phyloP scores from a whole-genome alignment of 805 yeast species.

The Hanseniaspora hatyaiensis region DNA sequence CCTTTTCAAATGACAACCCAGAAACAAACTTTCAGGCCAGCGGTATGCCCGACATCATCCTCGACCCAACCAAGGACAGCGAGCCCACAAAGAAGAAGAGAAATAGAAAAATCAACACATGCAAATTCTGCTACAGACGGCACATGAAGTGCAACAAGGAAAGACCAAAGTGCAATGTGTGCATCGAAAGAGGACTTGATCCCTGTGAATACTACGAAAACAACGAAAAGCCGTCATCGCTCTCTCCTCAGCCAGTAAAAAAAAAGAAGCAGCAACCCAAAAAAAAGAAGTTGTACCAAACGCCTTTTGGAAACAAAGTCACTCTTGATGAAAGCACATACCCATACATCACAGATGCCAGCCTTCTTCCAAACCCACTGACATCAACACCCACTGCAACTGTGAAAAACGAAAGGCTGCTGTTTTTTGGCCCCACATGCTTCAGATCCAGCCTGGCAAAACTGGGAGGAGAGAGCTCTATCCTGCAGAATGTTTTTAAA shows the following conservation, averaged over 20 bases:
- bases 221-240: background rate
- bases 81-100: constrained; percentile 17
- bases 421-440: constrained; percentile 28
- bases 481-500: constrained; percentile 20
- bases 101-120: constrained; percentile 24
- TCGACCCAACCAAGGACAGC: too few relatives aligned
- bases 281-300: background rate
- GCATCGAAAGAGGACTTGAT: constrained; percentile 19
- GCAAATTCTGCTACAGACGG: constrained; percentile 25
- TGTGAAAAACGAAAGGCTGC: constrained; percentile 21
- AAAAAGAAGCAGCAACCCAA: background rate
- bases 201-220: constrained; percentile 21
- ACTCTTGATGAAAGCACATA: constrained; percentile 1
- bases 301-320: background rate
- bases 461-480: constrained; percentile 18
- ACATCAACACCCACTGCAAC: constrained; percentile 18
- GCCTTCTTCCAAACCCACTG: constrained; percentile 10
- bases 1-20: too few relatives aligned
- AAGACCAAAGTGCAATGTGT: constrained; percentile 25
- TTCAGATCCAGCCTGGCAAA: constrained; percentile 19
- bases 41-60: too few relatives aligned
- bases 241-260: background rate
- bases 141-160: constrained; percentile 26
- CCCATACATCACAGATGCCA: background rate
- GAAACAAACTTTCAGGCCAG: too few relatives aligned